Base-by-base conservation (phyloP, 192 early-diverging fungal species). In the Podila epicladia region DNA sequence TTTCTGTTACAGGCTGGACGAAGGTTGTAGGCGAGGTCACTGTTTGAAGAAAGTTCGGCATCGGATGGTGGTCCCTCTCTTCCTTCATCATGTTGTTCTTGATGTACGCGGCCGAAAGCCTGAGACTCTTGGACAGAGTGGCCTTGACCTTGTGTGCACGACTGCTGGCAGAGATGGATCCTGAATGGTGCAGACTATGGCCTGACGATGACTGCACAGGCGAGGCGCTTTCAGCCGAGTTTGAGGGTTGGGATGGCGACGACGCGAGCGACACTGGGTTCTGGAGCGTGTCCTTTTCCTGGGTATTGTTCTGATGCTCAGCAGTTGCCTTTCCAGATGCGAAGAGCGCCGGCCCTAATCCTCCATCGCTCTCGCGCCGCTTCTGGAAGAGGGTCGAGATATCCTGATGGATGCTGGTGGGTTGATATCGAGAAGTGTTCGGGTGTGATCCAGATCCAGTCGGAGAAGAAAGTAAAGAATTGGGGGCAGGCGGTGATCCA, bases 1-100 rank as follows among this genome's bases (percentile, higher is more conserved):
- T 45, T 12, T 45, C 41, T 15, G 41, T 45, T 15, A 45, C 41
- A 45, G 41, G 41, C 12, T 45, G 15, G 41, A 4, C 41, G 41
- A 1, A 45, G 0, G 38, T 41, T 9, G 67, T 35, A 48, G 58
- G 55, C 17, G 58, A 26, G 22, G 58, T 17, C 9, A 60, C 58
- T 1, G 67, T 24, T 37, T 69, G 67, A 7, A 37, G 32, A 22
- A 48, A 41, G 38, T 29, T 37, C 0, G 70, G 61, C 15, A 59
- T 37, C 1, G 65, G 28, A 61, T 17, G 8, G 9, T 28, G 22
- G 4, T 73, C 77, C 62, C 62, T 72, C 8, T 80, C 77, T 6
- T 80, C 77, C 37, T 80, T 80, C 77, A 73, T 65, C 77, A 80
- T 80, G 33, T 80, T 80, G 67, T 73, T 80, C 71, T 80, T 80